Evolutionary conservation across 345 rosid species (phyloP), one percentile per base, ranked within the genome.

Genomic region (Eucalyptus microcorys): DNA sequence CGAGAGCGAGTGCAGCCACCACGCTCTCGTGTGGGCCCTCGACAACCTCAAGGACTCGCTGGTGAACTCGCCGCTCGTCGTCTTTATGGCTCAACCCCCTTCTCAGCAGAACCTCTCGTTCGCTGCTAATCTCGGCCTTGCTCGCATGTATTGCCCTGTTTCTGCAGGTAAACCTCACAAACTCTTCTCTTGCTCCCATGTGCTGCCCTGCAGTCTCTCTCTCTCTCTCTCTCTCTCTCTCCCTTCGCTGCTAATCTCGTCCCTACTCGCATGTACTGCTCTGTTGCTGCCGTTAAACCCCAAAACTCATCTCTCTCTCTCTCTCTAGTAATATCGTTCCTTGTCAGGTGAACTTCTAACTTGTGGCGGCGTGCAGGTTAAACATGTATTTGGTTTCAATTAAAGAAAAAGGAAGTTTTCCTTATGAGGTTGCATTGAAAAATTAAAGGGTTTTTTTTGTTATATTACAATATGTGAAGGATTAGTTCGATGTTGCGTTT

Each of bases 1-100:
- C 76, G 95, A 93, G 59, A 92, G 94, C 59, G 96, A 94, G 37
- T 88, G 45, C 79, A 93, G 95, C 89, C 90, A 93, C 89, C 89
- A 92, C 45, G 95, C 95, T 21, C 95, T 95, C 21, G 86, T 88
- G 83, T 94, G 94, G 95, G 89, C 88, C 9, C 96, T 94, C 40
- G 92, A 95, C 49, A 87, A 93, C 43, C 91, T 95, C 53, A 91
- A 90, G 71, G 93, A 92, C 37, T 89, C 94, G 11, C 80, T 89
- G 16, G 17, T 57, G 55, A 90, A 90, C n/a, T 79, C 64, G 42
- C 87, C 92, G 3, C 91, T 91, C 37, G 80, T 92, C 86, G 64
- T 94, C 49, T 93, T 92, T 93, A 93, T 89, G 94, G 94, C 93
- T 53, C 93, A 92, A 48, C 90, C 90, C 21, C 90, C 91, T 24